phyloP scores from a whole-genome alignment of 2,329 filamentous ascomycete species.

The Nemania diffusa region DNA sequence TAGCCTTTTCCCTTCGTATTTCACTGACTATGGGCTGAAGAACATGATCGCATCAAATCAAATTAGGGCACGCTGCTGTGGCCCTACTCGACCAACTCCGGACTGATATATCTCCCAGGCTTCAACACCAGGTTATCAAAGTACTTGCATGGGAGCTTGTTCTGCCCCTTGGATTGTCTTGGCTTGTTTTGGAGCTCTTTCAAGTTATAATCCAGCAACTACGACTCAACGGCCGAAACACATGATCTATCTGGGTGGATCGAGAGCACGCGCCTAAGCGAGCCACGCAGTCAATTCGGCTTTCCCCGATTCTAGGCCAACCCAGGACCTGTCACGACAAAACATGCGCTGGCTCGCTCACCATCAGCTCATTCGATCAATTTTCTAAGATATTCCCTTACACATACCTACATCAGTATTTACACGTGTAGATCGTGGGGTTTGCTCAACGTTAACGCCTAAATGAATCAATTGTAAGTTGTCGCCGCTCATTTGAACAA shows the following conservation, averaged over 20 bases:
- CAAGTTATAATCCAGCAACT: conserved; percentile 42
- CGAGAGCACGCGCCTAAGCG: conserved; percentile 18
- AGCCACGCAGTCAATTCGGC: conserved; percentile 24
- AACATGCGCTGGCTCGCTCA: conserved; percentile 16
- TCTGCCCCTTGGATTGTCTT: conserved; percentile 21
- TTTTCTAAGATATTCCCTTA: background rate
- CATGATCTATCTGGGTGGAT: conserved; percentile 23
- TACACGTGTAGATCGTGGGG: background rate
- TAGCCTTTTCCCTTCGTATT: background rate
- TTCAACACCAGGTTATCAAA: conserved; percentile 35
- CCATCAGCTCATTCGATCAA: background rate
- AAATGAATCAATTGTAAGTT: background rate
- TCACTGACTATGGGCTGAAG: background rate
- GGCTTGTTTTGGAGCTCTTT: conserved; percentile 36
- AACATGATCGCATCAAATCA: background rate
- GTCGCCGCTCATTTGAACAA: background rate
- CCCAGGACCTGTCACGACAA: conserved; percentile 2
- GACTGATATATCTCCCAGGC: conserved; percentile 37
- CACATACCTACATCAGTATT: background rate
- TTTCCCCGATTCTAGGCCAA: conserved; percentile 19
- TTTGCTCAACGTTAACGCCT: background rate
- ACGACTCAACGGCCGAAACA: conserved; percentile 43
- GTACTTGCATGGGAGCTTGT: conserved; percentile 25
- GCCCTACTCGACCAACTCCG: conserved; percentile 7
- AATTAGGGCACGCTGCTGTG: conserved; percentile 1